These are phyloP conservation scores for Diddensiella santjacobensis DNA, from an alignment of 805 yeast genomes.

Conservation along the genomic window DNA sequence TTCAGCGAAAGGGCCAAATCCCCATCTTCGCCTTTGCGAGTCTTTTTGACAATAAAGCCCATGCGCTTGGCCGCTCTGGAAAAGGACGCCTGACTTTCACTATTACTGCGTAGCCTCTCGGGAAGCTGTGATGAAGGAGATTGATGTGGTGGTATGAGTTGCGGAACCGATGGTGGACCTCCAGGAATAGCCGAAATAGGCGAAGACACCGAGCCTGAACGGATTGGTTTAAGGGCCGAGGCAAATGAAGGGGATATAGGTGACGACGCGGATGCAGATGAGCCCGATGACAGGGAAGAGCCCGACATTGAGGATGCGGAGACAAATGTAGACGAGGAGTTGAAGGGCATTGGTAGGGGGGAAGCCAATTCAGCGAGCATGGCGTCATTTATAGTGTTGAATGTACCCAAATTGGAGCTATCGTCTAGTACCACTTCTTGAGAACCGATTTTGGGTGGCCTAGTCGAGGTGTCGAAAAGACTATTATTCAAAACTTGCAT, in stretches of 20 bases:
- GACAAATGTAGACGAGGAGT: not conserved
- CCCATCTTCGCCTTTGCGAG: constrained; percentile 14
- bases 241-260: constrained; percentile 1
- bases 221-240: not conserved
- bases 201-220: not conserved
- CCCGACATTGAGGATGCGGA: constrained; percentile 4
- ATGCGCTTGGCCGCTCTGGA: constrained; percentile 70
- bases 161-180: not conserved
- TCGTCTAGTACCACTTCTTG: not conserved
- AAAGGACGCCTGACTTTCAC: constrained; percentile 42
- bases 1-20: constrained; percentile 10
- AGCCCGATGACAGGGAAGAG: constrained; percentile 3
- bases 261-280: constrained; percentile 4
- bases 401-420: not conserved
- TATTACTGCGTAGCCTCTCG: constrained; percentile 34
- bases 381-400: not conserved
- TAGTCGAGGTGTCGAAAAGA: not conserved
- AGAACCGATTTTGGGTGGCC: not conserved
- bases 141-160: constrained; percentile 32
- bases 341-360: not conserved
- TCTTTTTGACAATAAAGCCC: constrained; percentile 61
- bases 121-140: constrained; percentile 9
- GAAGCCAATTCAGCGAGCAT: not conserved
- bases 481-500: not conserved
- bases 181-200: not conserved